A percentile compares a stretch with the other conserved stretches of the same genome.
These are phyloP conservation scores for Fusarium solani-melongenae DNA, from an alignment of 2,329 filamentous ascomycete species.

Conservation along the genomic window DNA sequence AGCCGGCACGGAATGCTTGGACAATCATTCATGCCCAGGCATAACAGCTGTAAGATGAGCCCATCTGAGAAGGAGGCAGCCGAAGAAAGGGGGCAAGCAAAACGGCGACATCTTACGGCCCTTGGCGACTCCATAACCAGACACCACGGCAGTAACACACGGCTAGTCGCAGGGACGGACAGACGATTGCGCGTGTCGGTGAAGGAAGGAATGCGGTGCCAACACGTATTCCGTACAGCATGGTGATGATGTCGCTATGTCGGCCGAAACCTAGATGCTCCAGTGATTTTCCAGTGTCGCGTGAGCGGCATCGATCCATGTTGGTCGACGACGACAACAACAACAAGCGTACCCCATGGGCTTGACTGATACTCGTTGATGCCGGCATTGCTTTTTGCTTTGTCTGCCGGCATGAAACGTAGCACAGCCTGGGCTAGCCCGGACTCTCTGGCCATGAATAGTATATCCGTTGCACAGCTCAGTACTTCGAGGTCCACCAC, in stretches of 20 bases:
- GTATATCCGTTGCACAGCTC: slow-evolving; percentile 18
- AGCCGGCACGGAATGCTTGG: not conserved
- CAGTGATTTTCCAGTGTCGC: not conserved
- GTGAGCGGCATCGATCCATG: slow-evolving; percentile 19
- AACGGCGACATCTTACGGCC: not conserved
- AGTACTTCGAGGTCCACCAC: not conserved
- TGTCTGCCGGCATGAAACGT: slow-evolving; percentile 27
- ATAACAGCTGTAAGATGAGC: slow-evolving; percentile 12
- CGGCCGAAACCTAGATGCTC: not conserved
- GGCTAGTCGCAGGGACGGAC: slow-evolving; percentile 8
- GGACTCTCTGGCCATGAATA: slow-evolving; percentile 12
- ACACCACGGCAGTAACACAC: not conserved
- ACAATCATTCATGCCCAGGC: not conserved
- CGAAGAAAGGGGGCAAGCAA: not conserved
- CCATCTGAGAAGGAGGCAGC: not conserved
- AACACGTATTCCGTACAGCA: slow-evolving; percentile 7
- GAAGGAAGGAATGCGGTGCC: slow-evolving; percentile 4
- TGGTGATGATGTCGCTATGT: not conserved
- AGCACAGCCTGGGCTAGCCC: slow-evolving; percentile 1
- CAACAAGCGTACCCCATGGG: not conserved
- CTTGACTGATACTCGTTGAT: slow-evolving; percentile 5
- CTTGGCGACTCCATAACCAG: not conserved
- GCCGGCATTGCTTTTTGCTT: slow-evolving; percentile 2
- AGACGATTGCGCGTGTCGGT: slow-evolving; percentile 23
- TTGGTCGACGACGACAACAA: not conserved